Evolutionary conservation across 306 rosid genomes (phyloP).

Genomic region (Myrica gale): DNA sequence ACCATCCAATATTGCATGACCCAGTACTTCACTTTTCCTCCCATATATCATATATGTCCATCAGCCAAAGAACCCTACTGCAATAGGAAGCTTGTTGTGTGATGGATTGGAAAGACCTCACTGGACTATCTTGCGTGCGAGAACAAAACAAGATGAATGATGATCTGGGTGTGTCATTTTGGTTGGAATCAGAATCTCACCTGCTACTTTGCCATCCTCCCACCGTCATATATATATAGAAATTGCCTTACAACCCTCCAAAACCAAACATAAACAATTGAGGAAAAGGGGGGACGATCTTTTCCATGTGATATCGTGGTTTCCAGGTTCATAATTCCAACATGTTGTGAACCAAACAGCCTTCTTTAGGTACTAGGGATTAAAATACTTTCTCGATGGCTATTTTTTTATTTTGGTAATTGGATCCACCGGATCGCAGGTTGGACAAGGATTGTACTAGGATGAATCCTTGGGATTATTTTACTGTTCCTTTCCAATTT

Average conservation of each 20-base stretch:
- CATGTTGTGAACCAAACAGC: slow-evolving; percentile 7
- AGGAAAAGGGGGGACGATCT: slow-evolving; percentile 1
- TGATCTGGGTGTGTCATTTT: slow-evolving; percentile 7
- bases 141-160: too few relatives aligned
- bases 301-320: slow-evolving; percentile 43
- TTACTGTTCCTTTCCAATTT: neutral
- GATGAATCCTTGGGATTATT: neutral
- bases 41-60: neutral
- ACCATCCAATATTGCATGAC: neutral
- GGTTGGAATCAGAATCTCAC: slow-evolving; percentile 48
- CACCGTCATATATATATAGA: neutral
- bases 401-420: too few relatives aligned
- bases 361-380: too few relatives aligned
- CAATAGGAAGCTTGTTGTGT: neutral
- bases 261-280: slow-evolving; percentile 2
- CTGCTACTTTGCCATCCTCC: slow-evolving; percentile 7
- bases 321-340: slow-evolving; percentile 34
- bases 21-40: neutral
- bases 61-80: neutral
- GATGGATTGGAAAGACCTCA: neutral
- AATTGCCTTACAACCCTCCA: neutral
- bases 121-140: neutral
- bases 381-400: neutral
- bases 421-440: neutral
- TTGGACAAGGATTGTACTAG: neutral